Conservation (phyloP, 1,284 basidiomycete genomes). For the Athelia psychrophila region DNA sequence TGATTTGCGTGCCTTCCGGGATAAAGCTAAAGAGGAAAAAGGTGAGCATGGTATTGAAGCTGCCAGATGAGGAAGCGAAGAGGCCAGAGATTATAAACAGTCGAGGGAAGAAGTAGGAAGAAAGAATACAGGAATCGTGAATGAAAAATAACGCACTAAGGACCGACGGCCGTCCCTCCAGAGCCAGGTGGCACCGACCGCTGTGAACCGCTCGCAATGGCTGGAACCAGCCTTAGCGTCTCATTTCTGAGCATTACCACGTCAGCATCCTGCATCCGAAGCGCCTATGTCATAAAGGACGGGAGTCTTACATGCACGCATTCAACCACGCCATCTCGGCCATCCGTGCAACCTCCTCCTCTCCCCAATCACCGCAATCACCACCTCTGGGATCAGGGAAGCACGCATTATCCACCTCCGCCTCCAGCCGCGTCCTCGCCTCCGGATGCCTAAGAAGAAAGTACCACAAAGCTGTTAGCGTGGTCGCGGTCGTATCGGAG, state of each 20-base stretch:
- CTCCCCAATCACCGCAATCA: neutral
- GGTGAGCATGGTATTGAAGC: neutral
- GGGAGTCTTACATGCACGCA: conserved; percentile 25
- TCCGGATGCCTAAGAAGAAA: conserved; percentile 29
- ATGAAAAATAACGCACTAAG: conserved; percentile 20
- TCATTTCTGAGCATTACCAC: conserved; percentile 30
- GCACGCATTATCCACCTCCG: conserved; percentile 25
- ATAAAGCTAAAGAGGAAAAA: conserved; percentile 28
- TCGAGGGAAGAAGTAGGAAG: neutral
- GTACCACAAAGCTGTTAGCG: conserved; percentile 26
- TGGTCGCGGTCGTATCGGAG: conserved; percentile 32
- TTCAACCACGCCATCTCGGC: conserved; percentile 28
- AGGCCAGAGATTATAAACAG: neutral
- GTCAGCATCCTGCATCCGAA: neutral
- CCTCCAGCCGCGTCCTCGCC: conserved; percentile 20
- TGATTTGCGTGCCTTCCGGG: conserved; percentile 35
- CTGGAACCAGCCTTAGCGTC: conserved; percentile 34
- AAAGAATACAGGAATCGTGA: neutral
- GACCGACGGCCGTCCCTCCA: conserved; percentile 28
- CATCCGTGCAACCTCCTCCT: conserved; percentile 12
- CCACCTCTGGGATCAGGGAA: no score
- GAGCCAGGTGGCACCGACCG: conserved; percentile 26
- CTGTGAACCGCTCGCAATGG: conserved; percentile 30
- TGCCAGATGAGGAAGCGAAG: no score
- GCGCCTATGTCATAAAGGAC: neutral